Evolutionary conservation across 805 yeast genomes (phyloP).

Genomic region (Pichia pseudocactophila): DNA sequence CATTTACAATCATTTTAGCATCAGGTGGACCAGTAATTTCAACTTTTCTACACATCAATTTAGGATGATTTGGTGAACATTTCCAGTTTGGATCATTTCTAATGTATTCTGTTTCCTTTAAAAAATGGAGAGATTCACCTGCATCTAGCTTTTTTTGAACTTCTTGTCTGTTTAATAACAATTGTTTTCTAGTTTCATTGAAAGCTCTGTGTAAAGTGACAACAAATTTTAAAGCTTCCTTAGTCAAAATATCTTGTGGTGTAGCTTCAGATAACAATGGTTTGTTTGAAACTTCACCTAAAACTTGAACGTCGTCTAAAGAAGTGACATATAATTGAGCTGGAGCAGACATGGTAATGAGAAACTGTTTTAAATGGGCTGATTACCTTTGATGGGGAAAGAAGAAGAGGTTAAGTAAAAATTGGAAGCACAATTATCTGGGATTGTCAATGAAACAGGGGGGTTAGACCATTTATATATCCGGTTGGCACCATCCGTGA

Average conservation of each 20-base stretch:
- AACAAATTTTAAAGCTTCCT: conserved; percentile 57
- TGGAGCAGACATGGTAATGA: conserved; percentile 11
- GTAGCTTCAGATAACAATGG: conserved; percentile 31
- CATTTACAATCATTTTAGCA: conserved; percentile 76
- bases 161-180: conserved; percentile 52
- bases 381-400: too few relatives aligned
- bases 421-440: too few relatives aligned
- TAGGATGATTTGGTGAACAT: conserved; percentile 66
- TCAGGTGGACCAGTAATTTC: conserved; percentile 86
- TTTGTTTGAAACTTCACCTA: conserved; percentile 37
- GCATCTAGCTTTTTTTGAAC: conserved; percentile 55
- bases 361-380: too few relatives aligned
- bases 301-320: conserved; percentile 44
- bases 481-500: too few relatives aligned
- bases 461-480: too few relatives aligned
- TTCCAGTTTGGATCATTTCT: conserved; percentile 70
- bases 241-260: conserved; percentile 46
- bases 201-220: conserved; percentile 68
- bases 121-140: conserved; percentile 54
- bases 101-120: conserved; percentile 59
- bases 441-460: too few relatives aligned
- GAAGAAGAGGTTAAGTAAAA: too few relatives aligned
- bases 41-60: conserved; percentile 63
- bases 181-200: conserved; percentile 48
- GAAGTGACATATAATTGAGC: conserved; percentile 22